These are phyloP conservation scores for Rhizophora apiculata DNA, from an alignment of 345 rosid species.

Conservation along the genomic window DNA sequence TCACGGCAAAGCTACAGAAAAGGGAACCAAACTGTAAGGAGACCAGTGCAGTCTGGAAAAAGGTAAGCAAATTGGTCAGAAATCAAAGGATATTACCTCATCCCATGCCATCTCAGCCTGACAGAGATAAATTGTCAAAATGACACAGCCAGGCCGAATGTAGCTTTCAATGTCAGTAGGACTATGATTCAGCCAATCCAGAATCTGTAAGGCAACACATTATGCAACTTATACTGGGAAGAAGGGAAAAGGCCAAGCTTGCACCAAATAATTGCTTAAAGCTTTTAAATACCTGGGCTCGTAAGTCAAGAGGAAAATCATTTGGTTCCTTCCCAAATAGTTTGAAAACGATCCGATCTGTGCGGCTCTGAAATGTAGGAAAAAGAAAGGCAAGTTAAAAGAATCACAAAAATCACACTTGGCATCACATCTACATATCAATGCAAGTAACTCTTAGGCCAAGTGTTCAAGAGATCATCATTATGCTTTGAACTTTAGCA, in stretches of 20 bases:
- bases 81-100: slow-evolving; percentile 54
- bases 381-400: not conserved
- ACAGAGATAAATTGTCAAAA: slow-evolving; percentile 82
- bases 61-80: slow-evolving; percentile 1
- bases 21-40: slow-evolving; percentile 26
- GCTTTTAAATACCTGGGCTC: slow-evolving; percentile 64
- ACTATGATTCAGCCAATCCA: slow-evolving; percentile 91
- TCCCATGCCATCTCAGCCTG: slow-evolving; percentile 87
- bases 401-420: not conserved
- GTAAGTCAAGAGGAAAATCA: slow-evolving; percentile 78
- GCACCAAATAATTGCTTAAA: slow-evolving; percentile 10
- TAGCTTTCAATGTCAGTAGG: slow-evolving; percentile 99
- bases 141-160: slow-evolving; percentile 94
- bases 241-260: slow-evolving; percentile 9
- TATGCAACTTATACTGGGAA: slow-evolving; percentile 15
- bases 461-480: not conserved
- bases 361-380: slow-evolving; percentile 69
- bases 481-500: not conserved
- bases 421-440: not conserved
- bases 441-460: not conserved
- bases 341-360: slow-evolving; percentile 87
- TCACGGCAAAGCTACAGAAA: slow-evolving; percentile 60
- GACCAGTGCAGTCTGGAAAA: not conserved
- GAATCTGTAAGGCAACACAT: slow-evolving; percentile 58
- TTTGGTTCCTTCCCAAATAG: slow-evolving; percentile 95